phyloP scores from a whole-genome alignment of 164 flowering plant genomes.

The Annona cherimola region DNA sequence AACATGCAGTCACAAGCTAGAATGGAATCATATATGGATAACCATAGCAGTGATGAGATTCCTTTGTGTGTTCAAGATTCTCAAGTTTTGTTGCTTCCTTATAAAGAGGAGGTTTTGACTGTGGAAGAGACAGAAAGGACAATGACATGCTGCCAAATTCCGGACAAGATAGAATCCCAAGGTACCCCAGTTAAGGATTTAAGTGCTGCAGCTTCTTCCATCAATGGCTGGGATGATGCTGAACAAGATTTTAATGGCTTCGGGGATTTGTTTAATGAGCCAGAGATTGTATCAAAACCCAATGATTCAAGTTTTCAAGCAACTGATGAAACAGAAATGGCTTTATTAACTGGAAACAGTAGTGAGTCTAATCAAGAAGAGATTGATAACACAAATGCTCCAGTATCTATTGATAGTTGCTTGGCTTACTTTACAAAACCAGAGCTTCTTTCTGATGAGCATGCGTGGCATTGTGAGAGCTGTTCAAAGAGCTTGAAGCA shows the following conservation, averaged over 20 bases:
- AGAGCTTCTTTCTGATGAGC: slow-evolving; percentile 75
- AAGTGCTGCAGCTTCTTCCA: slow-evolving; percentile 31
- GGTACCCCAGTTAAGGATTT: not conserved
- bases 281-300: slow-evolving; percentile 43
- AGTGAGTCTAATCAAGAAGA: slow-evolving; percentile 90
- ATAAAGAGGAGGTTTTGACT: slow-evolving; percentile 45
- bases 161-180: not conserved
- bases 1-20: slow-evolving; percentile 20
- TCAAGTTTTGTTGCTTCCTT: slow-evolving; percentile 59
- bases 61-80: slow-evolving; percentile 53
- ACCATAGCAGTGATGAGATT: slow-evolving; percentile 36
- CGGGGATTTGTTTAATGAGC: slow-evolving; percentile 80
- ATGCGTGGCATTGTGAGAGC: slow-evolving; percentile 89
- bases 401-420: slow-evolving; percentile 81
- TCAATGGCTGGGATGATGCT: slow-evolving; percentile 33
- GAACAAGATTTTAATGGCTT: slow-evolving; percentile 65
- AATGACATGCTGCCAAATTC: slow-evolving; percentile 28
- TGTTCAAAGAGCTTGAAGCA: slow-evolving; percentile 52
- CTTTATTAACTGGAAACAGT: slow-evolving; percentile 37
- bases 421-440: slow-evolving; percentile 66
- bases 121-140: slow-evolving; percentile 16
- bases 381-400: slow-evolving; percentile 70
- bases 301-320: slow-evolving; percentile 21
- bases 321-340: slow-evolving; percentile 26
- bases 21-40: slow-evolving; percentile 18